phyloP scores from a whole-genome alignment of 345 rosid species.

The Eucalyptus curtisii region DNA sequence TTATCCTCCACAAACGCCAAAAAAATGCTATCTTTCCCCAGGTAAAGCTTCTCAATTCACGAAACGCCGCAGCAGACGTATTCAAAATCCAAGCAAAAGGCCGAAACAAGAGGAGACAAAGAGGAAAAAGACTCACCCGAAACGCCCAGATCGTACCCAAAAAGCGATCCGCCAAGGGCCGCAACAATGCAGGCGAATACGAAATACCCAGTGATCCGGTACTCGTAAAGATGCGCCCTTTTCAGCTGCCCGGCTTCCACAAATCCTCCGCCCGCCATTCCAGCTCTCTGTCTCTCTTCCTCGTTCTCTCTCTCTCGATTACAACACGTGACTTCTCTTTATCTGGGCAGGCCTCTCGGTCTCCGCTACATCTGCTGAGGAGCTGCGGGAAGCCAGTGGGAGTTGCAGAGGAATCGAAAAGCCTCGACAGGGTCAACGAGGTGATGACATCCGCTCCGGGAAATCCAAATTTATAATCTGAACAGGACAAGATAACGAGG shows the following conservation, averaged over 20 bases:
- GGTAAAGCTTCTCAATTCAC: neutral
- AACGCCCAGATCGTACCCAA: conserved; percentile 83
- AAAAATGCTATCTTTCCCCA: neutral
- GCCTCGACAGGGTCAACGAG: neutral
- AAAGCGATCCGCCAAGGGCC: conserved; percentile 62
- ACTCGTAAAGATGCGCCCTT: conserved; percentile 67
- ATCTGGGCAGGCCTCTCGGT: neutral
- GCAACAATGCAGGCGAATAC: conserved; percentile 52
- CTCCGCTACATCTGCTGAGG: neutral
- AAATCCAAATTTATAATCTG: neutral
- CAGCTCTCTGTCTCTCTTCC: neutral
- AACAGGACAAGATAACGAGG: neutral
- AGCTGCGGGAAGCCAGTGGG: neutral
- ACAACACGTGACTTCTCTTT: neutral
- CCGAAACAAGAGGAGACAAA: neutral
- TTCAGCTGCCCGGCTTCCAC: conserved; percentile 17
- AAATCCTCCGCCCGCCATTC: conserved; percentile 65
- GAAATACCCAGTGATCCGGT: conserved; percentile 48
- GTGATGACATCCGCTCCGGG: neutral
- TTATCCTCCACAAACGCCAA: neutral
- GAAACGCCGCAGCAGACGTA: neutral
- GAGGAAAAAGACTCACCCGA: conserved; percentile 29
- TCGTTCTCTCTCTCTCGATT: neutral
- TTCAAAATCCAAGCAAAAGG: neutral
- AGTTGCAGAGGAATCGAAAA: neutral